Percentiles rank a stretch among this genome's conserved stretches.
These are phyloP conservation scores for Oxytropis ochrocephala DNA, from an alignment of 306 rosid genomes.

Conservation along the genomic window DNA sequence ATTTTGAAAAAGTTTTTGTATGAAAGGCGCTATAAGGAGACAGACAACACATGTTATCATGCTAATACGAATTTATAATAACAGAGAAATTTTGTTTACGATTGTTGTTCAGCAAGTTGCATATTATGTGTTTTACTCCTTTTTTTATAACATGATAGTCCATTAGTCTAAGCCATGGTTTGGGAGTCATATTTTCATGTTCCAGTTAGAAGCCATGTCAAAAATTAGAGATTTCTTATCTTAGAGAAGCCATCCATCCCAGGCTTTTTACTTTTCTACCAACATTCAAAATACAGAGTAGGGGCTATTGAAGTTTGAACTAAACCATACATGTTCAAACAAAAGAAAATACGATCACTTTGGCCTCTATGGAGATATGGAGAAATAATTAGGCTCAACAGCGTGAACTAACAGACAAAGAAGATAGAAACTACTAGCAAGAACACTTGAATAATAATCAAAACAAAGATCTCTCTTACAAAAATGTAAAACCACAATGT, in stretches of 20 bases:
- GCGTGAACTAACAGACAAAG: not conserved
- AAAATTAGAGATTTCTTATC: not conserved
- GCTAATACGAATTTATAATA: not conserved
- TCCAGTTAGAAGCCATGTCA: not conserved
- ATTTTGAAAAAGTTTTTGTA: not conserved
- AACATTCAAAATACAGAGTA: constrained; percentile 23
- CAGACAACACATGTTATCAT: not conserved
- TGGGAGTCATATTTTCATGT: not conserved
- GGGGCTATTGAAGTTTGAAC: constrained; percentile 6
- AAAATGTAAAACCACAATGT: not conserved
- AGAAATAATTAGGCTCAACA: constrained; percentile 7
- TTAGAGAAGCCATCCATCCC: not conserved
- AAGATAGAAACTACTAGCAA: not conserved
- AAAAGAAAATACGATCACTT: not conserved
- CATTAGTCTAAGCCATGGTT: not conserved
- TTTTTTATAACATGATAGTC: not conserved
- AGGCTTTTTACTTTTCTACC: constrained; percentile 25
- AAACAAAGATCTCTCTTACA: constrained; percentile 1
- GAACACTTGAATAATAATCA: not conserved
- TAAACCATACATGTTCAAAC: constrained; percentile 11
- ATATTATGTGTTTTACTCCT: not conserved
- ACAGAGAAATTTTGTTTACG: not conserved
- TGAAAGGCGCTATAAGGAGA: not conserved
- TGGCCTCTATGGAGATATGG: not conserved
- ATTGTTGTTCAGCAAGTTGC: not conserved